These are phyloP conservation scores for Salinomyces thailandicus DNA, from an alignment of 2,329 filamentous ascomycete species.

Conservation along the genomic window DNA sequence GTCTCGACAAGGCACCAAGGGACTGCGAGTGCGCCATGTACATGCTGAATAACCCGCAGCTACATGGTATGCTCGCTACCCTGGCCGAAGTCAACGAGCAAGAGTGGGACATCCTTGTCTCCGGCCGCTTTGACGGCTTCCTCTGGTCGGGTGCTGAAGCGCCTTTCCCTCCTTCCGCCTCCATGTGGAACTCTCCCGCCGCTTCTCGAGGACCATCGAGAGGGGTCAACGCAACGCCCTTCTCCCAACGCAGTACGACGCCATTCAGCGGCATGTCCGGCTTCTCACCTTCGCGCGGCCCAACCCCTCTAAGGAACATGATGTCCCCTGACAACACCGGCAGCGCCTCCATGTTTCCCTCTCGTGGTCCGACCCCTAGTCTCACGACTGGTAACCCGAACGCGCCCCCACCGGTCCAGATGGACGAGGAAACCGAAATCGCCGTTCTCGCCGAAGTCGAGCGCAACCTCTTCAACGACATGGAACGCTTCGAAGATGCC, in stretches of 20 bases:
- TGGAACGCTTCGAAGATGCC: conserved; percentile 89
- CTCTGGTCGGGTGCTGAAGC: conserved; percentile 83
- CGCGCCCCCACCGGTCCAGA: conserved; percentile 56
- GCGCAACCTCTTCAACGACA: conserved; percentile 82
- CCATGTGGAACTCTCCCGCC: conserved; percentile 18
- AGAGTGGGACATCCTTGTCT: conserved; percentile 95
- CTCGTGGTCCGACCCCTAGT: conserved; percentile 22
- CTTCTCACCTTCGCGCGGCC: conserved; percentile 31
- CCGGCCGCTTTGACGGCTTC: conserved; percentile 90
- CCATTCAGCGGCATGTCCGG: conserved; percentile 50
- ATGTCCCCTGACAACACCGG: conserved; percentile 11
- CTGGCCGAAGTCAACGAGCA: conserved; percentile 76
- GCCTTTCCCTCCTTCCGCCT: conserved; percentile 25
- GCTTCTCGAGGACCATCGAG: conserved; percentile 26
- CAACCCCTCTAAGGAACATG: conserved; percentile 34
- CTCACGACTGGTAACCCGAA: conserved; percentile 17
- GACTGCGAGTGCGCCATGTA: conserved; percentile 81
- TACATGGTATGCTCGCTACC: conserved; percentile 80
- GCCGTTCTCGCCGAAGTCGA: conserved; percentile 83
- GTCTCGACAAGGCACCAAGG: conserved; percentile 59
- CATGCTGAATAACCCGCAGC: conserved; percentile 67
- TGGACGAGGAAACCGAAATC: conserved; percentile 91
- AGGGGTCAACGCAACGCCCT: conserved; percentile 32
- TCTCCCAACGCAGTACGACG: conserved; percentile 37
- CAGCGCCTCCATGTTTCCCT: conserved; percentile 20